Evolutionary conservation across 2,329 filamentous ascomycete genomes (phyloP).

Genomic region (Trichoderma breve): DNA sequence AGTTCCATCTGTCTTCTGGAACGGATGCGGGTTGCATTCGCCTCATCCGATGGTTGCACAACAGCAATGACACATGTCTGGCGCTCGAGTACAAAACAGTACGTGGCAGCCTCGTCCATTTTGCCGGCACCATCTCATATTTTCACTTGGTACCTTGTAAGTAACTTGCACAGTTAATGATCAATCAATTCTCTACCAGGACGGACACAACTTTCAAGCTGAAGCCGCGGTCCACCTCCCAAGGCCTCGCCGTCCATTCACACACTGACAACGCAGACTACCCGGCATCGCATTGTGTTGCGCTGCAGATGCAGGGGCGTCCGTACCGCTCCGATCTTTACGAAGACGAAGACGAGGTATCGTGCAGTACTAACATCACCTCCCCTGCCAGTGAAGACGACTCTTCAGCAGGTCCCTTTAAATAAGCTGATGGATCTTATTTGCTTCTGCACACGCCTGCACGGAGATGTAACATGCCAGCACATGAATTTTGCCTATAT

Average conservation of each 20-base stretch:
- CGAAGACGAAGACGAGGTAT: not conserved
- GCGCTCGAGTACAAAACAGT: not conserved
- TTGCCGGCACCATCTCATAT: not conserved
- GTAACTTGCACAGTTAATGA: not conserved
- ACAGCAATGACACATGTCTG: not conserved
- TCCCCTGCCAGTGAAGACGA: not conserved
- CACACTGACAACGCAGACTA: conserved; percentile 7
- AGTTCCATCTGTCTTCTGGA: not conserved
- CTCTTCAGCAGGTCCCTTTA: not conserved
- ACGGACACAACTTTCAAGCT: conserved; percentile 6
- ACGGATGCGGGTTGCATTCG: not conserved
- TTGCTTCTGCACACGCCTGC: not conserved
- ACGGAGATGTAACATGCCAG: not conserved
- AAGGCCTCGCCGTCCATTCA: conserved; percentile 7
- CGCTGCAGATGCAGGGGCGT: conserved; percentile 15
- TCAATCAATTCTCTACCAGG: not conserved
- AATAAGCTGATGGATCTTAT: conserved; percentile 10
- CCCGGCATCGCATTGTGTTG: conserved; percentile 1
- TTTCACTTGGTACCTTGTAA: not conserved
- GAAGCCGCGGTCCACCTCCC: not conserved
- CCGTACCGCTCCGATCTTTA: not conserved
- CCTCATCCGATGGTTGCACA: not conserved
- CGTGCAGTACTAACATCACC: not conserved
- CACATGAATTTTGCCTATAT: not conserved
- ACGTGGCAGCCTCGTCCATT: not conserved